Percentiles rank a stretch among this genome's conserved stretches.
These are phyloP conservation scores for Encephalitozoon cuniculi DNA, from an alignment of 371 early-diverging fungal species.

Conservation along the genomic window DNA sequence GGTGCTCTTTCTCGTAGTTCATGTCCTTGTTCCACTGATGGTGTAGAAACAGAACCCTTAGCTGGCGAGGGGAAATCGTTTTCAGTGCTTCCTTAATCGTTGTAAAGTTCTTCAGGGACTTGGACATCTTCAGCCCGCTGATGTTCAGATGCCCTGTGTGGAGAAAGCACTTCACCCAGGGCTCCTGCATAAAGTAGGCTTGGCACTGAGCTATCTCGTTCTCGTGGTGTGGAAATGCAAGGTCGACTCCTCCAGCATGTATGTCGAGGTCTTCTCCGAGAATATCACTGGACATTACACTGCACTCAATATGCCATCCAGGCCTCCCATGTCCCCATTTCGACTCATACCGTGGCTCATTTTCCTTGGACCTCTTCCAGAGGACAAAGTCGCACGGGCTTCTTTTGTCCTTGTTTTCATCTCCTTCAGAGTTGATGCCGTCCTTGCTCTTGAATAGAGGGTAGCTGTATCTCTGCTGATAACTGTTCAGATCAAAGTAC, in stretches of 20 bases:
- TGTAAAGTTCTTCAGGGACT: slow-evolving; percentile 95
- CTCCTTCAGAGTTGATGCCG: slow-evolving; percentile 30
- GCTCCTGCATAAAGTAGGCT: slow-evolving; percentile 72
- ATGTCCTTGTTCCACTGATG: slow-evolving; percentile 79
- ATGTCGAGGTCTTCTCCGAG: slow-evolving; percentile 82
- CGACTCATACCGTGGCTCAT: slow-evolving; percentile 87
- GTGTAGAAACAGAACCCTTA: slow-evolving; percentile 82
- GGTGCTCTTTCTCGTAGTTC: slow-evolving; percentile 72
- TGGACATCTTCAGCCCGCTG: slow-evolving; percentile 96
- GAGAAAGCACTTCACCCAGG: slow-evolving; percentile 96
- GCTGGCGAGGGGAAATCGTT: slow-evolving; percentile 71
- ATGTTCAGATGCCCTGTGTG: slow-evolving; percentile 96
- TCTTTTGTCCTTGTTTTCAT: slow-evolving; percentile 68
- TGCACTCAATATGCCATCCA: slow-evolving; percentile 99
- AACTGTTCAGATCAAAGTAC: slow-evolving; percentile 85
- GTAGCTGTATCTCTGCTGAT: slow-evolving; percentile 65
- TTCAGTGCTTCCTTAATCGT: slow-evolving; percentile 80
- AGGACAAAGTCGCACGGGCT: slow-evolving; percentile 82
- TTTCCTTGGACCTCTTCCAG: slow-evolving; percentile 89
- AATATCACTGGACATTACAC: slow-evolving; percentile 89
- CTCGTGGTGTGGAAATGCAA: slow-evolving; percentile 98
- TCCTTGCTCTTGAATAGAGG: slow-evolving; percentile 42
- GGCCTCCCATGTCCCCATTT: slow-evolving; percentile 85
- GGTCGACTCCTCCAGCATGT: slow-evolving; percentile 93
- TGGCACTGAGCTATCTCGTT: slow-evolving; percentile 87